Evolutionary conservation across 2,329 filamentous ascomycete genomes (phyloP).

Genomic region (Cercospora janseana): DNA sequence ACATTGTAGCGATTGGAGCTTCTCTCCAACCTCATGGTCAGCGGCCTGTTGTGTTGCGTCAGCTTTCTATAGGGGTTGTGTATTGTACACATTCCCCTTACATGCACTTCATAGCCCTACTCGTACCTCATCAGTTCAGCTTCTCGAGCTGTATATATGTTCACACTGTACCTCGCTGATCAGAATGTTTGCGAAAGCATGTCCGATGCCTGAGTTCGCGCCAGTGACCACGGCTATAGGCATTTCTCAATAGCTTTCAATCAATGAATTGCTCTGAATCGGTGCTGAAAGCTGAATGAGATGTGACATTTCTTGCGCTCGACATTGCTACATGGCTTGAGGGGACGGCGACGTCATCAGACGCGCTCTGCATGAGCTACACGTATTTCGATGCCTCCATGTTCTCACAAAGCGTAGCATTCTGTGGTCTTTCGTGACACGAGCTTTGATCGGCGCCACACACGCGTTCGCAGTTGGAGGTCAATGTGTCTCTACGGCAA

Average conservation of each 20-base stretch:
- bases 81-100: conserved; percentile 5
- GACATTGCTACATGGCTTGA: neutral
- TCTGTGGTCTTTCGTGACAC: no score
- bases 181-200: conserved; percentile 26
- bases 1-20: conserved; percentile 37
- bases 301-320: neutral
- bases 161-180: conserved; percentile 22
- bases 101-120: conserved; percentile 28
- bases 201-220: conserved; percentile 28
- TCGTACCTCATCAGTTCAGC: neutral
- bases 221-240: conserved; percentile 26
- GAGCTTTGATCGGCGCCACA: no score
- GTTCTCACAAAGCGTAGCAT: no score
- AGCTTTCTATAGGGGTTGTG: neutral
- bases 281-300: neutral
- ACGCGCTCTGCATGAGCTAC: neutral
- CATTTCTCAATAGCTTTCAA: conserved; percentile 12
- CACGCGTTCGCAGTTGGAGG: no score
- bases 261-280: neutral
- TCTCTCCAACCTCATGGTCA: conserved; percentile 30
- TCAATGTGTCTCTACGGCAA: no score
- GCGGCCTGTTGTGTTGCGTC: conserved; percentile 19
- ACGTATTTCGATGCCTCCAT: no score
- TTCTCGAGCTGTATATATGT: conserved; percentile 5
- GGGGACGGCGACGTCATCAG: conserved; percentile 1